Conservation (phyloP, 306 rosid genomes). For the Coriaria nepalensis region DNA sequence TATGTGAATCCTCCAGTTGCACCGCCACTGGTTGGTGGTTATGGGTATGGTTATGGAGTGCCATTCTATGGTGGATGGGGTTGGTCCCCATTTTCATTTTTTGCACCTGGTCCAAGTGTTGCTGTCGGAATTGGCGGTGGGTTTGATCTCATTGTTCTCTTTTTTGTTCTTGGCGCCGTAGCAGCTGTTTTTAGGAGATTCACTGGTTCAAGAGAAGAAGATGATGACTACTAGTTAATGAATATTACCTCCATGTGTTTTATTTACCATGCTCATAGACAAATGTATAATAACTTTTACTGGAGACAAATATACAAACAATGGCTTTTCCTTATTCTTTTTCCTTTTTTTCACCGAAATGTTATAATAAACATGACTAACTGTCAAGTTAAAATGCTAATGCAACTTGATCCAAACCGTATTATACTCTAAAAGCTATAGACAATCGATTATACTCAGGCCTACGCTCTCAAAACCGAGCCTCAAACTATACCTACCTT, state of each 20-base stretch:
- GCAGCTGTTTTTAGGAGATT: constrained; percentile 72
- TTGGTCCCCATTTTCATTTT: constrained; percentile 96
- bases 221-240: constrained; percentile 32
- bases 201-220: constrained; percentile 39
- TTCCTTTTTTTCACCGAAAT: too few species aligned
- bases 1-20: constrained; percentile 76
- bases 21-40: constrained; percentile 84
- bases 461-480: too few species aligned
- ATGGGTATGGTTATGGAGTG: constrained; percentile 65
- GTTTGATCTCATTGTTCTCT: constrained; percentile 46
- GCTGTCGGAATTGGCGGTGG: constrained; percentile 87
- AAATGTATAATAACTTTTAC: too few species aligned
- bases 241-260: not conserved
- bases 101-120: constrained; percentile 76
- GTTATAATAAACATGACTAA: too few species aligned
- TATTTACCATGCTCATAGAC: constrained; percentile 7
- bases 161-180: constrained; percentile 57
- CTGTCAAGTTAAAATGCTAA: too few species aligned
- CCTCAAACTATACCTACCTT: too few species aligned
- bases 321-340: too few species aligned
- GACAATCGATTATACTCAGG: too few species aligned
- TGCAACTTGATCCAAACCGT: too few species aligned
- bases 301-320: too few species aligned
- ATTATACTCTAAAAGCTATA: too few species aligned
- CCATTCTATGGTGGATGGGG: constrained; percentile 91